Percentiles rank a stretch among this genome's conserved stretches.
Conservation (phyloP, 768 basidiomycete species). For the Russula foetens region DNA sequence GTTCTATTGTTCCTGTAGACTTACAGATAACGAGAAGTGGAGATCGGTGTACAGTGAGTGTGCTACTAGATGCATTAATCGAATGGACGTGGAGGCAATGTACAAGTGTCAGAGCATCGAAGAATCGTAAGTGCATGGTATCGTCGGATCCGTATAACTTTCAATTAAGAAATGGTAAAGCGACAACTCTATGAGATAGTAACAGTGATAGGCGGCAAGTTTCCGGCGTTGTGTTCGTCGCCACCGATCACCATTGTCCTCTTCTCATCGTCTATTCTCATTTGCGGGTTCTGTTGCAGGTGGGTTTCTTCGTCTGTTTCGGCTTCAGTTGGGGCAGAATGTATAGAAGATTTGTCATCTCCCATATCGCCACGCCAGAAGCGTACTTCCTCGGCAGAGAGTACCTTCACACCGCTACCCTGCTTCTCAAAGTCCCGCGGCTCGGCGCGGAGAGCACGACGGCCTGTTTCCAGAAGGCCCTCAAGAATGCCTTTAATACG, state of each 20-base stretch:
- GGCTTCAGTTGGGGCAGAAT: conserved; percentile 13
- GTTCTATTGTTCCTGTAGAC: not conserved
- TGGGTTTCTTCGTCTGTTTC: conserved; percentile 18
- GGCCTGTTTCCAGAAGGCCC: conserved; percentile 47
- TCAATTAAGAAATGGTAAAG: too few species aligned
- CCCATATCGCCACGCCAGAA: conserved; percentile 37
- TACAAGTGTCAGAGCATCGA: not conserved
- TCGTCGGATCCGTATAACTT: conserved; percentile 9
- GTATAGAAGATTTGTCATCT: conserved; percentile 13
- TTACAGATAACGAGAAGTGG: not conserved
- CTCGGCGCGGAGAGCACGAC: conserved; percentile 51
- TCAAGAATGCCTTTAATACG: conserved; percentile 62
- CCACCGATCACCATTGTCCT: conserved; percentile 23
- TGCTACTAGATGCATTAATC: conserved; percentile 17
- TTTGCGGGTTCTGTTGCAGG: conserved; percentile 13
- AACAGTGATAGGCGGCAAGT: conserved; percentile 37
- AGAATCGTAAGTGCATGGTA: conserved; percentile 17
- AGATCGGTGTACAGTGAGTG: conserved; percentile 7
- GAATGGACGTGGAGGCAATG: conserved; percentile 10
- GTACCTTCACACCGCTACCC: conserved; percentile 50
- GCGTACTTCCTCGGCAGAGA: conserved; percentile 64
- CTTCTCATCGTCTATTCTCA: conserved; percentile 25
- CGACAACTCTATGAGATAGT: conserved; percentile 30
- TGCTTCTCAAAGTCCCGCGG: conserved; percentile 41
- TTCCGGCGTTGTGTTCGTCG: conserved; percentile 14